These are phyloP conservation scores for Russula olivacea DNA, from an alignment of 768 basidiomycete genomes.

Conservation along the genomic window DNA sequence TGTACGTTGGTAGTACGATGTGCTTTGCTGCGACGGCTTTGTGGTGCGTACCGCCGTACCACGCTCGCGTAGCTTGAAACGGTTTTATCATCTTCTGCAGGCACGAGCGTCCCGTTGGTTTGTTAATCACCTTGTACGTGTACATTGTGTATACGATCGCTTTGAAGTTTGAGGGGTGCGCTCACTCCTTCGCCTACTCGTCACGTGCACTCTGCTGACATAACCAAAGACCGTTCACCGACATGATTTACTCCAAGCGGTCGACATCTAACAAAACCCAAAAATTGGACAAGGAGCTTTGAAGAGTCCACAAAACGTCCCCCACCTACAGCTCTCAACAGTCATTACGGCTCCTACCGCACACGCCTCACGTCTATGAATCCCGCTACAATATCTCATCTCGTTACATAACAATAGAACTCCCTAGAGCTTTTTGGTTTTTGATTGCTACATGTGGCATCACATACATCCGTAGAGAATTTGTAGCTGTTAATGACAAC, in stretches of 20 bases:
- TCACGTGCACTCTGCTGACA: constrained; percentile 31
- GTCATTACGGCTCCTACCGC: background rate
- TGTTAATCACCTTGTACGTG: constrained; percentile 75
- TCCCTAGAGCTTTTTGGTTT: background rate
- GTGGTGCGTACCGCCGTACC: constrained; percentile 49
- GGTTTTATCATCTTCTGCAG: constrained; percentile 33
- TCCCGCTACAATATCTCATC: background rate
- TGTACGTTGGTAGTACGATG: constrained; percentile 95
- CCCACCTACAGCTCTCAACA: constrained; percentile 13
- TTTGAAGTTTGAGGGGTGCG: constrained; percentile 85
- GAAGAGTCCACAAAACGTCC: background rate
- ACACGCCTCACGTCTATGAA: background rate
- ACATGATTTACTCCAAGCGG: constrained; percentile 71
- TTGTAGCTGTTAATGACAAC: too few relatives aligned
- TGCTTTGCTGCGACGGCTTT: constrained; percentile 82
- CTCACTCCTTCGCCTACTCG: background rate
- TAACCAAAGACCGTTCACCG: constrained; percentile 53
- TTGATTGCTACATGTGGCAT: too few relatives aligned
- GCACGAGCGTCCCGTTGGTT: constrained; percentile 81
- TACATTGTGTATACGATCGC: constrained; percentile 82
- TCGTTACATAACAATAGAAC: constrained; percentile 8
- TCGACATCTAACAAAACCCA: constrained; percentile 27
- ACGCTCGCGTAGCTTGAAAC: background rate
- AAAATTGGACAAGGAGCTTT: constrained; percentile 30
- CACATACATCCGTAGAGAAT: too few relatives aligned